phyloP scores from a whole-genome alignment of 2,329 filamentous ascomycete genomes.

The Blumeria graminis region DNA sequence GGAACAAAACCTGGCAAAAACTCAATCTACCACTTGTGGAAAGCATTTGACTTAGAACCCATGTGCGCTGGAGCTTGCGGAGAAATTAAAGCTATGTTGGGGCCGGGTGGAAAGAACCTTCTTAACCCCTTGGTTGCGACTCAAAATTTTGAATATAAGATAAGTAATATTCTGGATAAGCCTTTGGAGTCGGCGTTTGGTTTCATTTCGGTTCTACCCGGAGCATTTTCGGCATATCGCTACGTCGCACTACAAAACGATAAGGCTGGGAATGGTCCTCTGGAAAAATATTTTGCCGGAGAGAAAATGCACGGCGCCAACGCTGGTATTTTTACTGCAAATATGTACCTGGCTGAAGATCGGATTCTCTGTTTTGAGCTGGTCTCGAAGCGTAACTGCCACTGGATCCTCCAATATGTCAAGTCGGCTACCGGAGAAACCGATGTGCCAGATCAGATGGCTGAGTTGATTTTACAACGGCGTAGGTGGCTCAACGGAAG shows the following conservation, averaged over 20 bases:
- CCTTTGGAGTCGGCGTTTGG: constrained; percentile 92
- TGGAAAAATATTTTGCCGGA: constrained; percentile 92
- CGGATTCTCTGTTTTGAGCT: constrained; percentile 97
- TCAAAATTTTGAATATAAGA: constrained; percentile 99
- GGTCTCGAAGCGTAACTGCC: constrained; percentile 88
- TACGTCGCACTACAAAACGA: constrained; percentile 91
- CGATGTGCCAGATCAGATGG: constrained; percentile 82
- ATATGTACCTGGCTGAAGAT: constrained; percentile 98
- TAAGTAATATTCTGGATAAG: constrained; percentile 98
- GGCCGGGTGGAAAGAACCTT: constrained; percentile 59
- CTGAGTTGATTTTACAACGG: constrained; percentile 84
- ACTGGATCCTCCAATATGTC: constrained; percentile 95
- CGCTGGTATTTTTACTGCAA: constrained; percentile 90
- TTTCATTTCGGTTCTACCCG: constrained; percentile 88
- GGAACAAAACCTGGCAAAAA: constrained; percentile 84
- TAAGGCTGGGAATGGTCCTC: constrained; percentile 72
- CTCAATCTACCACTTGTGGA: constrained; percentile 96
- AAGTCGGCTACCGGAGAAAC: constrained; percentile 94
- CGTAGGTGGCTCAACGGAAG: constrained; percentile 94
- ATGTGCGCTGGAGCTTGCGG: constrained; percentile 96
- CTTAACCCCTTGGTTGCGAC: constrained; percentile 85
- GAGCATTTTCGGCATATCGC: constrained; percentile 94
- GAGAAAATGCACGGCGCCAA: constrained; percentile 79
- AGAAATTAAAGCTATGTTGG: constrained; percentile 97
- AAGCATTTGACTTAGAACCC: constrained; percentile 89